Percentiles rank a stretch among this genome's conserved stretches.
phyloP scores from a whole-genome alignment of 2,329 filamentous ascomycete genomes.

The Chaetomium sp. region DNA sequence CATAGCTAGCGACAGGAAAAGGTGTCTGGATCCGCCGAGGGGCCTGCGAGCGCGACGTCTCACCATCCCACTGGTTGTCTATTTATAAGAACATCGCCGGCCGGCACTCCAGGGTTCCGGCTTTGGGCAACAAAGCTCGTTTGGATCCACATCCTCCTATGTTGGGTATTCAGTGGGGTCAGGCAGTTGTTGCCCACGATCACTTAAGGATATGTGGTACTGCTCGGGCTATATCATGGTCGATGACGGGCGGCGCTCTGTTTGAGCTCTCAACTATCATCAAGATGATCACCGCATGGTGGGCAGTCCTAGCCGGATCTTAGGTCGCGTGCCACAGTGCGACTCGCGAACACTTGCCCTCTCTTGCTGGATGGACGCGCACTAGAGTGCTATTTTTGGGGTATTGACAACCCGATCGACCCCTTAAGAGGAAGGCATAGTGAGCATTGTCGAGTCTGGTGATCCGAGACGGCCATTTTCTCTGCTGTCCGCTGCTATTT shows the following conservation, averaged over 20 bases:
- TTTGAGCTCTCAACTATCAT: not conserved
- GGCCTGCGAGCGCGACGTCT: too few relatives aligned
- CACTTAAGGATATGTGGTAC: not conserved
- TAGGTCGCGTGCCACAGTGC: not conserved
- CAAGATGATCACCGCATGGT: not conserved
- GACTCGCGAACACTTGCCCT: not conserved
- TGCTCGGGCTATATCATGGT: not conserved
- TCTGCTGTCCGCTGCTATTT: not conserved
- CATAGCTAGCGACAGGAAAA: not conserved
- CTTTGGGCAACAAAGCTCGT: not conserved
- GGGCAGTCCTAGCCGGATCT: not conserved
- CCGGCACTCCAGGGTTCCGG: not conserved
- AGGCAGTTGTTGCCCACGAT: not conserved
- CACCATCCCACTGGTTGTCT: not conserved
- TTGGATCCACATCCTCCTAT: not conserved
- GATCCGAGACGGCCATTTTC: not conserved
- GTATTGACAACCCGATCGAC: not conserved
- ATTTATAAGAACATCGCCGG: not conserved
- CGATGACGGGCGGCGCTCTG: not conserved
- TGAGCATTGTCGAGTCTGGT: not conserved
- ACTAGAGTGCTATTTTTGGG: conserved; percentile 6
- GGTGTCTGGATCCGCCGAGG: too few relatives aligned
- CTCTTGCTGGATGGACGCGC: not conserved
- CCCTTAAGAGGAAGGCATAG: conserved; percentile 1
- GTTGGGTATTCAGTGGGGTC: not conserved